phyloP scores from a whole-genome alignment of 371 early-diverging fungal species.

The Mortierella sp. region DNA sequence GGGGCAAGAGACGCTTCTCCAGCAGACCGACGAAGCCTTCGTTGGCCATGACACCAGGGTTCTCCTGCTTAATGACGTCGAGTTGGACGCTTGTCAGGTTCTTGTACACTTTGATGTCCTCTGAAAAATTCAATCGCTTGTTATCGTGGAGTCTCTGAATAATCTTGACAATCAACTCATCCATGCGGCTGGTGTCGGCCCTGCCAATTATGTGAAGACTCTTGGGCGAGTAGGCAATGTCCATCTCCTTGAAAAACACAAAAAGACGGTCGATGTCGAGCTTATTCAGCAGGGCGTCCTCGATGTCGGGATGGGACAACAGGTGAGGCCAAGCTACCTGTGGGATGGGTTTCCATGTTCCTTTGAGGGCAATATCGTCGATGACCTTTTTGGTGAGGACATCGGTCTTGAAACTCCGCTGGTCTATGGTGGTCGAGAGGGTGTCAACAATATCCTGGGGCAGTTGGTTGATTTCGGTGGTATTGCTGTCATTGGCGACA shows the following conservation, averaged over 20 bases:
- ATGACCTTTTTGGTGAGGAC: not conserved
- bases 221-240: slow-evolving; percentile 14
- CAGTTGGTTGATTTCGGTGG: not conserved
- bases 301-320: slow-evolving; percentile 26
- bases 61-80: slow-evolving; percentile 12
- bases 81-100: slow-evolving; percentile 35
- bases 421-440: slow-evolving; percentile 28
- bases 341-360: slow-evolving; percentile 4
- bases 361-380: not conserved
- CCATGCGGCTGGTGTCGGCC: slow-evolving; percentile 16
- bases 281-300: slow-evolving; percentile 17
- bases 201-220: slow-evolving; percentile 20
- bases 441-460: slow-evolving; percentile 22
- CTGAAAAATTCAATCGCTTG: slow-evolving; percentile 21
- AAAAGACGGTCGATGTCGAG: not conserved
- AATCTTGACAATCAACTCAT: slow-evolving; percentile 22
- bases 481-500: not conserved
- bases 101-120: not conserved
- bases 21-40: slow-evolving; percentile 46
- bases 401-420: slow-evolving; percentile 16
- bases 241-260: slow-evolving; percentile 14
- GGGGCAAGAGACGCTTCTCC: slow-evolving; percentile 38
- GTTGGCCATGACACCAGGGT: slow-evolving; percentile 23
- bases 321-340: slow-evolving; percentile 33
- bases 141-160: slow-evolving; percentile 22